A percentile compares a stretch with the other conserved stretches of the same genome.
Conservation (phyloP, 2,329 filamentous ascomycete species). For the Ceratocystis harringtonii region DNA sequence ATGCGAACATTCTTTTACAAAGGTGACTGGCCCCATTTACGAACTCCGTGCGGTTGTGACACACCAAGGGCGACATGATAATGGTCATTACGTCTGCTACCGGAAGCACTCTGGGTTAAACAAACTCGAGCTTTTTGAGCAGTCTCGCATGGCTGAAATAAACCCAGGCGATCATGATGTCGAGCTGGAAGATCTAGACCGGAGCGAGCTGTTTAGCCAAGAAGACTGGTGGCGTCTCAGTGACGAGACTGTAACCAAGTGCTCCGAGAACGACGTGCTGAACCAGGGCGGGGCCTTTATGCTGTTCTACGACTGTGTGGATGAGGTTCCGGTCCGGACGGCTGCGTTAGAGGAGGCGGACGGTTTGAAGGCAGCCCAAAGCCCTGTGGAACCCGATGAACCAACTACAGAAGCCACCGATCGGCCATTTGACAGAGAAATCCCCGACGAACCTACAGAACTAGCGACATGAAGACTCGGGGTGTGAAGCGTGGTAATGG, state of each 20-base stretch:
- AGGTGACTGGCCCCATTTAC: constrained; percentile 47
- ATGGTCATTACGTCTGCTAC: constrained; percentile 91
- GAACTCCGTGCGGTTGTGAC: constrained; percentile 72
- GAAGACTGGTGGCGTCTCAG: constrained; percentile 72
- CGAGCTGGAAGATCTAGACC: constrained; percentile 16
- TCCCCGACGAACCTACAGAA: not conserved
- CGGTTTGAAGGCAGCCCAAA: not conserved
- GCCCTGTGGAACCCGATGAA: not conserved
- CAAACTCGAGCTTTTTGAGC: constrained; percentile 1
- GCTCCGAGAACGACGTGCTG: constrained; percentile 58
- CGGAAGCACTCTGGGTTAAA: constrained; percentile 40
- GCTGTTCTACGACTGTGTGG: constrained; percentile 81
- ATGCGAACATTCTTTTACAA: constrained; percentile 35
- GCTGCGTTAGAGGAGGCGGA: constrained; percentile 19
- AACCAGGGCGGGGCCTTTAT: constrained; percentile 79
- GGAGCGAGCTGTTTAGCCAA: constrained; percentile 16
- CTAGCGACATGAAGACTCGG: not conserved
- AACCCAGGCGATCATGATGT: constrained; percentile 12
- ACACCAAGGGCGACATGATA: constrained; percentile 82
- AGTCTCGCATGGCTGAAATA: constrained; percentile 16
- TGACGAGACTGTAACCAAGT: constrained; percentile 66
- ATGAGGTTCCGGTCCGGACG: constrained; percentile 34
- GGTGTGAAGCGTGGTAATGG: not conserved
- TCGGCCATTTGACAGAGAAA: not conserved
- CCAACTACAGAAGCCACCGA: not conserved